Conservation (phyloP, 2,329 filamentous ascomycete genomes). For the Colletotrichum simmondsii region DNA sequence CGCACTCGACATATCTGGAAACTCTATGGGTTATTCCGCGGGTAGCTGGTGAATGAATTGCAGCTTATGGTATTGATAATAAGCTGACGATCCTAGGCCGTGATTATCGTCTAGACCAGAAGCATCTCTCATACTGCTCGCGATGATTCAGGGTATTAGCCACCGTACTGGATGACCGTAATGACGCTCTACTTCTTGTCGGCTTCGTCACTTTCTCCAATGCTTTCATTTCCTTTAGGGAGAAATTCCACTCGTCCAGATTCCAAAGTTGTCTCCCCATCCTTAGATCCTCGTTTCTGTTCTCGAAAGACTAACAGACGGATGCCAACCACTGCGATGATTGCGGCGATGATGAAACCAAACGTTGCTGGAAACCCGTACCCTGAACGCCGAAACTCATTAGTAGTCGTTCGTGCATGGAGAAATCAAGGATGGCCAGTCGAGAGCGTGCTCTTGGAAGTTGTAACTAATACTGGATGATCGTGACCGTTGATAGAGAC, state of each 20-base stretch:
- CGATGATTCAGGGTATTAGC: neutral
- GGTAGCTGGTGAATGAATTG: neutral
- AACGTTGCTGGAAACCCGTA: slow-evolving; percentile 33
- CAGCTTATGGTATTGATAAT: neutral
- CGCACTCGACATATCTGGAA: neutral
- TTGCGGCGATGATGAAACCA: slow-evolving; percentile 27
- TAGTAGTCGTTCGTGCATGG: neutral
- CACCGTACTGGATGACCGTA: neutral
- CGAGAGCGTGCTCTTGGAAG: no score
- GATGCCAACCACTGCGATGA: slow-evolving; percentile 8
- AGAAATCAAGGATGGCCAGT: neutral
- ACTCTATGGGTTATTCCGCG: neutral
- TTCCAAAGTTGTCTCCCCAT: slow-evolving; percentile 4
- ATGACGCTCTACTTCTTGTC: neutral
- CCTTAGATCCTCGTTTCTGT: slow-evolving; percentile 11
- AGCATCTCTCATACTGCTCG: neutral
- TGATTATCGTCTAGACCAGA: neutral
- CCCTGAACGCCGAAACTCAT: neutral
- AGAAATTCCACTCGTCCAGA: neutral
- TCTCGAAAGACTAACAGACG: slow-evolving; percentile 15
- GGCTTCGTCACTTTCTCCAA: neutral
- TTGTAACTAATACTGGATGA: neutral
- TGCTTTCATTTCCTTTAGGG: neutral
- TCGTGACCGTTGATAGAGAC: neutral
- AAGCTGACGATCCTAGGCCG: neutral